These are phyloP conservation scores for Starmerella apis DNA, from an alignment of 805 yeast species.

Conservation along the genomic window DNA sequence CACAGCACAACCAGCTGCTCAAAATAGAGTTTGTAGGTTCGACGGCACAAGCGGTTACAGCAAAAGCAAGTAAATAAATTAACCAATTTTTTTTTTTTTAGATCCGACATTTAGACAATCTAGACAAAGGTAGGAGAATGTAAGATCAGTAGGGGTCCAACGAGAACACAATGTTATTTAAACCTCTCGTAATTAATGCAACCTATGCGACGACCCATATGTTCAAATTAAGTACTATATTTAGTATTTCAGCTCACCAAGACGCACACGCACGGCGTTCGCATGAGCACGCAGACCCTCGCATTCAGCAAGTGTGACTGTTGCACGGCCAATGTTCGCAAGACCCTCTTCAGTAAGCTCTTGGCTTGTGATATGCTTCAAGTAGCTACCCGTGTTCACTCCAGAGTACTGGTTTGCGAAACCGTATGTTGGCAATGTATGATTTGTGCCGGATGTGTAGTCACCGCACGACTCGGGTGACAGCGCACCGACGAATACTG, in stretches of 20 bases:
- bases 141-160: too few relatives aligned
- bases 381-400: conserved; percentile 91
- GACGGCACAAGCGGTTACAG: too few relatives aligned
- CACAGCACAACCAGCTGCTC: not conserved
- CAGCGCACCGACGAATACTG: conserved; percentile 90
- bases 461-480: conserved; percentile 99
- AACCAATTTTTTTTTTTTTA: not conserved
- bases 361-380: conserved; percentile 89
- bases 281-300: conserved; percentile 98
- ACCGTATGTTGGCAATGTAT: conserved; percentile 96
- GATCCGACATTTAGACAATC: not conserved
- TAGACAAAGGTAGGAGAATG: too few relatives aligned
- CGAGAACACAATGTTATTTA: not conserved
- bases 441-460: conserved; percentile 96
- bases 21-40: not conserved
- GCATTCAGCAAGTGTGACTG: conserved; percentile 87
- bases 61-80: not conserved
- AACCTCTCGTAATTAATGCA: too few relatives aligned
- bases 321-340: conserved; percentile 84
- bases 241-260: conserved; percentile 28
- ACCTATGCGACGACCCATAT: too few relatives aligned
- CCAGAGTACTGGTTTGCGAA: conserved; percentile 97
- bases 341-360: conserved; percentile 79
- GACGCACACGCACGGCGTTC: conserved; percentile 89
- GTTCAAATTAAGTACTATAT: too few relatives aligned